Evolutionary conservation across 1,284 basidiomycete species (phyloP).

Genomic region (Moesziomyces sp.): DNA sequence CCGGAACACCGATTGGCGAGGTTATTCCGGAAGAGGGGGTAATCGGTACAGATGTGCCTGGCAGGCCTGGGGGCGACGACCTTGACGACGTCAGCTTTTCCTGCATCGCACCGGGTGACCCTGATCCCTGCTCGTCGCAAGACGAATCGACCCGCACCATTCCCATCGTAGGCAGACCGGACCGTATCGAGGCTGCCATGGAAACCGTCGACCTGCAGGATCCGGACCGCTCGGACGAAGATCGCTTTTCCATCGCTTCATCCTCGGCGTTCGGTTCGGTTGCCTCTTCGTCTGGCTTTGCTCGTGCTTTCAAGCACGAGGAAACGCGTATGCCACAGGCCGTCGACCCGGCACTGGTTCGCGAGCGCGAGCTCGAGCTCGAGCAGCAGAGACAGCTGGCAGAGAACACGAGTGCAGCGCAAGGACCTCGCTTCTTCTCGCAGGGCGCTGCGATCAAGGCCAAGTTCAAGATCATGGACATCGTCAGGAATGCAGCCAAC

Average conservation of each 20-base stretch:
- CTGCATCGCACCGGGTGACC: constrained; percentile 1
- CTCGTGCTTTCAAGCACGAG: constrained; percentile 12
- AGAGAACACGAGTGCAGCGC: constrained; percentile 53
- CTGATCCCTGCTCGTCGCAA: background rate
- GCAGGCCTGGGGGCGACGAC: background rate
- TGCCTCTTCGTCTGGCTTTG: constrained; percentile 35
- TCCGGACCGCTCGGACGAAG: constrained; percentile 45
- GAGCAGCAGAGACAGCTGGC: constrained; percentile 31
- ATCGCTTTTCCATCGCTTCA: constrained; percentile 43
- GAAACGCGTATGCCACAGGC: constrained; percentile 8
- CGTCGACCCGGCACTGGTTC: constrained; percentile 14
- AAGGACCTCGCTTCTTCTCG: constrained; percentile 49
- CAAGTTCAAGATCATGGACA: constrained; percentile 51
- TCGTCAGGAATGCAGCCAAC: constrained; percentile 44
- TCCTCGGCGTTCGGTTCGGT: constrained; percentile 52
- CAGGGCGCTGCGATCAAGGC: constrained; percentile 59
- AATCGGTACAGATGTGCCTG: background rate
- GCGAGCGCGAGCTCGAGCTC: constrained; percentile 33
- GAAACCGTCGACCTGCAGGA: constrained; percentile 6
- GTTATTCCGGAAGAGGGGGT: constrained; percentile 37
- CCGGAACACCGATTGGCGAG: constrained; percentile 17
- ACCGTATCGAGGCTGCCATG: background rate
- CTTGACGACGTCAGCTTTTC: constrained; percentile 12
- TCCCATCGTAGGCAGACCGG: background rate
- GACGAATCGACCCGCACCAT: background rate